These are phyloP conservation scores for Fusarium sp. DNA, from an alignment of 2,329 filamentous ascomycete genomes.

Conservation along the genomic window DNA sequence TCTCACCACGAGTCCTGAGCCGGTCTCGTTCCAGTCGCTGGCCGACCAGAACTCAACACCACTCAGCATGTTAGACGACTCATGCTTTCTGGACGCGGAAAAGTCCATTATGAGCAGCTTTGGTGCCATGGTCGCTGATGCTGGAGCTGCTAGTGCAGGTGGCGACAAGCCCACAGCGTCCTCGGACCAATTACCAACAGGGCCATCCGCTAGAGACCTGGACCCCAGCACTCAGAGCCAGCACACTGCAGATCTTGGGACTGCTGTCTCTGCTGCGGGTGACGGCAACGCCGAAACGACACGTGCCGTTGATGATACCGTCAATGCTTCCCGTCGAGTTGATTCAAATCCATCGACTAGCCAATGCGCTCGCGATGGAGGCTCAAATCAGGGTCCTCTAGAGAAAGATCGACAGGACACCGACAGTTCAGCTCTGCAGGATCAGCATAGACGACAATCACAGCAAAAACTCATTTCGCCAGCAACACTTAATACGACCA, in stretches of 20 bases:
- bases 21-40: constrained; percentile 44
- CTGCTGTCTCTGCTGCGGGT: constrained; percentile 19
- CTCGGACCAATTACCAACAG: constrained; percentile 33
- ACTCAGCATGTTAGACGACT: constrained; percentile 46
- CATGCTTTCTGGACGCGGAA: constrained; percentile 28
- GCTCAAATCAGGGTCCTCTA: constrained; percentile 5
- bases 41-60: constrained; percentile 46
- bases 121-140: constrained; percentile 13
- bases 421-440: neutral
- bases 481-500: constrained; percentile 34
- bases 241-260: constrained; percentile 31
- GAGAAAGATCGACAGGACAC: neutral
- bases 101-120: constrained; percentile 19
- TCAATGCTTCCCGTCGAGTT: constrained; percentile 9
- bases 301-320: constrained; percentile 31
- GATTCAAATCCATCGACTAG: constrained; percentile 6
- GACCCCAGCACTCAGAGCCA: constrained; percentile 23
- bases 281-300: constrained; percentile 29
- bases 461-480: constrained; percentile 36
- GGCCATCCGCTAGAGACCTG: constrained; percentile 19
- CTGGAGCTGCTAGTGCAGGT: constrained; percentile 28
- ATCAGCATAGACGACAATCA: neutral
- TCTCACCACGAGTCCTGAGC: constrained; percentile 43
- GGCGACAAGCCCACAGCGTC: constrained; percentile 29
- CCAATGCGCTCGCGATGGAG: constrained; percentile 1